Evolutionary conservation across 495 filamentous ascomycete genomes (phyloP), one percentile per base, ranked within the genome.

Genomic region (Talaromyces liani): DNA sequence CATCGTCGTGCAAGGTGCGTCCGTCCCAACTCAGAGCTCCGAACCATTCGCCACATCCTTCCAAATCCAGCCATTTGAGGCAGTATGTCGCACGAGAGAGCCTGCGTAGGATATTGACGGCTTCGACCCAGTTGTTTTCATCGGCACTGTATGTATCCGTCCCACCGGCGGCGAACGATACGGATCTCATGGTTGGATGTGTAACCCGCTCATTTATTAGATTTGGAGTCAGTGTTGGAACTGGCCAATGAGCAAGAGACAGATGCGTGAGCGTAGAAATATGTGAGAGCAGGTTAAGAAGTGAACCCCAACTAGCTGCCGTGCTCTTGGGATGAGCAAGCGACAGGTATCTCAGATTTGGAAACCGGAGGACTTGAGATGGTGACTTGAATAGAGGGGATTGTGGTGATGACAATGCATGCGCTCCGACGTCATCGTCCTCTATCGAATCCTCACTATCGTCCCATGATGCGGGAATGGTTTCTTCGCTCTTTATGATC

Each of bases 221-320:
- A 63, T 88, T 85, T 6, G 89, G 88, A 6, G 84, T 88, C 1
- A 89, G 71, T 0, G 80, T 82, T 0, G 92, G 92, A 20, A 82
- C 76, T 2, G 92, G 91, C 92, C 92, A 97, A 70, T 88, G 72
- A 9, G 90, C 88, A 4, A 96, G 76, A 29, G 86, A 91, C 3
- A 96, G 81, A 65, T 94, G 88, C 0, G 91, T 93, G 41, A 94
- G 76, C 0, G 77, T 85, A 0, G 85, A 78, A 0, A 91, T 71
- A 57, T 85, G 84, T 0, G 80, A 73, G 0, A 87, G 76, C n/a
- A 93, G 72, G 4, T 76, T 64, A 12, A 93, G 76, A 24, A 94
- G 82, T 6, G 84, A 79, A 14, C 82, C 79, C 91, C 91, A 94
- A 29, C 84, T 89, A 8, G 82, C 81, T 20, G 65, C 61, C 14